Percentiles rank a stretch among this genome's conserved stretches.
Conservation (phyloP, 1,284 basidiomycete species). For the Melanopsichium pennsylvanicum region DNA sequence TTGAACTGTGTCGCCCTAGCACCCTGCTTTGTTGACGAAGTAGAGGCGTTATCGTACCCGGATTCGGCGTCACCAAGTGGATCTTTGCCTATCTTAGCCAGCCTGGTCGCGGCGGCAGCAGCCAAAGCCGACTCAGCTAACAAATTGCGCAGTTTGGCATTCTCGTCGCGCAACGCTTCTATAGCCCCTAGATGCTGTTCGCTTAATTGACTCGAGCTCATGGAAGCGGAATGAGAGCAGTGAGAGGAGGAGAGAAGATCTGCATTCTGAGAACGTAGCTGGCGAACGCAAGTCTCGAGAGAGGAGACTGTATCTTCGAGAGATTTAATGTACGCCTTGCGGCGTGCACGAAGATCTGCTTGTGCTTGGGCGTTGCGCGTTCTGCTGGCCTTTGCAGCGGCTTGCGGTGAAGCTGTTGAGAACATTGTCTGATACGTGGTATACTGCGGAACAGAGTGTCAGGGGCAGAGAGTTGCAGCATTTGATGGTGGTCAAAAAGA, state of each 20-base stretch:
- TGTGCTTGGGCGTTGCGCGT: conserved; percentile 45
- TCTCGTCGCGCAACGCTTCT: conserved; percentile 10
- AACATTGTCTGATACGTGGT: neutral
- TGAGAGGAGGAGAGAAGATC: neutral
- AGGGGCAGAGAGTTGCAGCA: neutral
- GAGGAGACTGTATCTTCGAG: conserved; percentile 37
- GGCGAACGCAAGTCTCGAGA: conserved; percentile 22
- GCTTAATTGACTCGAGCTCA: too few species aligned
- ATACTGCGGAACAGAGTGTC: too few species aligned
- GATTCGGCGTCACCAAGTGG: too few species aligned
- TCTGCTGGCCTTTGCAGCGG: neutral
- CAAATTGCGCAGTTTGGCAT: conserved; percentile 6
- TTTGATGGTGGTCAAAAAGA: too few species aligned
- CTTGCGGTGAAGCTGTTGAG: neutral
- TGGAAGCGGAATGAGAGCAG: neutral
- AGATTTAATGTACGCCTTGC: conserved; percentile 40
- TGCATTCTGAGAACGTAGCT: conserved; percentile 10
- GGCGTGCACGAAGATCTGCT: conserved; percentile 24
- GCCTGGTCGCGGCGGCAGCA: conserved; percentile 6
- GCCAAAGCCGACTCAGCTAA: conserved; percentile 21
- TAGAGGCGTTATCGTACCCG: too few species aligned
- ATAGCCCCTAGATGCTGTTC: too few species aligned
- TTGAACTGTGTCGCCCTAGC: too few species aligned
- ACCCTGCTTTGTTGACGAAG: too few species aligned
- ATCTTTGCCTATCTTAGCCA: conserved; percentile 15